A percentile compares a stretch with the other conserved stretches of the same genome.
phyloP scores from a whole-genome alignment of 441 rosid genomes.

The Erodium moschatum region DNA sequence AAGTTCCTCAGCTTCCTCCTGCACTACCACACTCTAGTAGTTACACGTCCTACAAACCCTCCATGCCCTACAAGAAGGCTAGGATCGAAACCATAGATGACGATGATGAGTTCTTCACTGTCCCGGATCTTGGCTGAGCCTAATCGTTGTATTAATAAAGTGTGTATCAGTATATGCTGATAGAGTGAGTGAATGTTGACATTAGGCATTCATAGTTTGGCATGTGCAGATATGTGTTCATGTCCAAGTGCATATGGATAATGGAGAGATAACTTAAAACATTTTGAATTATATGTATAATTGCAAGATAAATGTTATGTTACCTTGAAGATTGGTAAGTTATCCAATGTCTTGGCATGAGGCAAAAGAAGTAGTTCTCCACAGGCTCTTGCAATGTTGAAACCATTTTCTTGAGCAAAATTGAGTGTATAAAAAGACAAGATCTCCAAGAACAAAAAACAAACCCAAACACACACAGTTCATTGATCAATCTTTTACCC shows the following conservation, averaged over 20 bases:
- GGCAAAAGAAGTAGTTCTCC: neutral
- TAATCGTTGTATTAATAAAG: neutral
- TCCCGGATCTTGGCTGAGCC: slow-evolving; percentile 77
- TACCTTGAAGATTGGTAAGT: neutral
- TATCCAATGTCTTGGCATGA: neutral
- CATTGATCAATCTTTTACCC: neutral
- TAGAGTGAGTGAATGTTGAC: neutral
- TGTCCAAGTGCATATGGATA: too few relatives aligned
- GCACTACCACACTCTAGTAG: slow-evolving; percentile 32
- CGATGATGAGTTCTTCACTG: slow-evolving; percentile 68
- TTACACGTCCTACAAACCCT: slow-evolving; percentile 31
- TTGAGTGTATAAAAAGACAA: neutral
- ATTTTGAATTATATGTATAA: too few relatives aligned
- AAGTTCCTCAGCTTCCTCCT: slow-evolving; percentile 83
- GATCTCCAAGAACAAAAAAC: neutral
- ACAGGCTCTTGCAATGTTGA: neutral
- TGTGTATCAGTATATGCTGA: neutral
- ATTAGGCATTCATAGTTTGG: neutral
- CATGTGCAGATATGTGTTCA: neutral
- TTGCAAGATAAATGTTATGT: neutral
- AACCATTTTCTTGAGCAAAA: neutral
- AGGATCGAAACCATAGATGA: slow-evolving; percentile 38
- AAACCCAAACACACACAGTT: neutral
- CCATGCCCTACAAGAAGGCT: slow-evolving; percentile 65
- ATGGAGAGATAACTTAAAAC: neutral